These are phyloP conservation scores for Candida stauntonica DNA, from an alignment of 805 yeast genomes.

Conservation along the genomic window DNA sequence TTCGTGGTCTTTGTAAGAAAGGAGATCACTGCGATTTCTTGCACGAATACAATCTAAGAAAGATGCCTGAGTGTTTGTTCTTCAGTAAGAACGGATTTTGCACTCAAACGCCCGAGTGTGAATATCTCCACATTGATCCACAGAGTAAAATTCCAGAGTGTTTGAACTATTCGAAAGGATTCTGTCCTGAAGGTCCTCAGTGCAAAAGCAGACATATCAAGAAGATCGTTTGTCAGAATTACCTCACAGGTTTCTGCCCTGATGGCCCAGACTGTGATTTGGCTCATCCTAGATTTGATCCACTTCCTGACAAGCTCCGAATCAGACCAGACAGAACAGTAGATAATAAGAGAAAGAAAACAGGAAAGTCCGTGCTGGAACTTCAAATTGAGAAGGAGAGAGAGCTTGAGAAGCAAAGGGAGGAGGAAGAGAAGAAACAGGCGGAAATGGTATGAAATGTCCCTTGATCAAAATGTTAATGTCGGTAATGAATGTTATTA, in stretches of 20 bases:
- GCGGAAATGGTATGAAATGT: background rate
- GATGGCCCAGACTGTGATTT: conserved; percentile 66
- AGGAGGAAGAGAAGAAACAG: conserved; percentile 9
- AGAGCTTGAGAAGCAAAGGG: conserved; percentile 16
- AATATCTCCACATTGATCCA: conserved; percentile 89
- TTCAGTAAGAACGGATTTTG: conserved; percentile 78
- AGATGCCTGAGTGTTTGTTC: conserved; percentile 95
- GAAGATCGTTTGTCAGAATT: conserved; percentile 71
- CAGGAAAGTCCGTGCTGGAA: conserved; percentile 22
- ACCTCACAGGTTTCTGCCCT: conserved; percentile 90
- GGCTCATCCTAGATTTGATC: conserved; percentile 79
- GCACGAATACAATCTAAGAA: conserved; percentile 89
- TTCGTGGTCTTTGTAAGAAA: conserved; percentile 93
- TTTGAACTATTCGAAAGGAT: conserved; percentile 76
- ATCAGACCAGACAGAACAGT: conserved; percentile 31
- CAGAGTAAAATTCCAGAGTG: conserved; percentile 86
- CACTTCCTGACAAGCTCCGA: conserved; percentile 37
- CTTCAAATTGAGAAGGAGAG: conserved; percentile 27
- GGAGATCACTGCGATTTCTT: conserved; percentile 94
- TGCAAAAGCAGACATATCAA: conserved; percentile 81
- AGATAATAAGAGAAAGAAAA: conserved; percentile 11
- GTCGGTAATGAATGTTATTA: too few species aligned
- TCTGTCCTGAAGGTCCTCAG: conserved; percentile 86
- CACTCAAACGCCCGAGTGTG: conserved; percentile 91
- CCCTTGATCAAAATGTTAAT: too few species aligned